Base-by-base conservation (phyloP, 371 early-diverging fungal genomes). In the Mucor saturninus region DNA sequence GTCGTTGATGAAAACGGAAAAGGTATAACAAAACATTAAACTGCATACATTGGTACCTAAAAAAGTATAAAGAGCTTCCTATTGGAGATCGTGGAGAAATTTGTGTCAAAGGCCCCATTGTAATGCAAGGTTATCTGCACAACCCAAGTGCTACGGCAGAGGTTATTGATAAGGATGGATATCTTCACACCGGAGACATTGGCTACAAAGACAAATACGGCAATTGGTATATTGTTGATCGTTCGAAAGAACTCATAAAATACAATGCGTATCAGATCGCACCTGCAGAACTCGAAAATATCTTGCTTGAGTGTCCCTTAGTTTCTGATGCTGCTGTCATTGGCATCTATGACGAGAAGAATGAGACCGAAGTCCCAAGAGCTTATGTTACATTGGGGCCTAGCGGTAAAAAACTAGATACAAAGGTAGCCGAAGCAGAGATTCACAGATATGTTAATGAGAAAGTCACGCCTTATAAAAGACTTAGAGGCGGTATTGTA, bases 171-270 rank as follows among this genome's bases (percentile, higher is more conserved):
- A 38, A 39, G 0, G 75, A 83, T 26, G 92, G 92, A 2, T 94
- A 85, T 74, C 69, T 93, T 49, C 90, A 86, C 55, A 92, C 92
- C 0, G 95, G 94, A 7, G 96, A 96, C 63, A 70, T 94, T 45
- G 91, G 55, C n/a, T 69, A 81, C 26, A 72, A 80, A 2, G 83
- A 86, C 54, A 65, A 72, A 21, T 46, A 80, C 4, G 87, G 86
- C 7, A 67, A 79, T 46, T 83, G 91, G 69, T 84, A 69, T 40
- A 77, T 89, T 13, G 75, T 81, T 2, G 87, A 83, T 61, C 76
- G 88, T 10, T 64, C 67, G 11, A 89, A 88, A 63, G 89, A 88
- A 59, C 60, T 89, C 43, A 86, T 89, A n/a, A 88, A 95, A 92
- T 73, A 84, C 85, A n/a, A 61, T 84, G 39, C 71, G 84, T 28